Base-by-base conservation (phyloP, 805 yeast genomes). In the Pichia kluyveri region DNA sequence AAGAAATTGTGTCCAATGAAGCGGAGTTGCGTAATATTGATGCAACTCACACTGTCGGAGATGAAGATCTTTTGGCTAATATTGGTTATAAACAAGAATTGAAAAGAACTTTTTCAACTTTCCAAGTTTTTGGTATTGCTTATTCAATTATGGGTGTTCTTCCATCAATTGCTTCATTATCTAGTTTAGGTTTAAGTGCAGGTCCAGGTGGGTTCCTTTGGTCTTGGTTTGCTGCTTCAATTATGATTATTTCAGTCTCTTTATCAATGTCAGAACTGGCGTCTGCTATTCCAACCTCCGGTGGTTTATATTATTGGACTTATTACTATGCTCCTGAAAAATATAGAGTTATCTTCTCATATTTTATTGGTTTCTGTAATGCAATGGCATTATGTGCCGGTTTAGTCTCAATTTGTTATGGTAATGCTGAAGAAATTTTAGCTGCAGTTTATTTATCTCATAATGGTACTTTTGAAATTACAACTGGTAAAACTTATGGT, bases 71-170 rank as follows among this genome's bases (percentile, higher is more conserved):
- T 42, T 63, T 75, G 49, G 74, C 71, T 17, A 78, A 79, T 52
- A 76, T 83, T 47, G 90, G 90, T 9, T 83, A 83, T 61, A 80
- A 80, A 58, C 83, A 81, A 58, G 89, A 83, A 57, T 66, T 83
- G 44, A 70, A 70, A 42, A 74, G 90, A 61, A 72, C 72, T 38
- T 83, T 80, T 57, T 69, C 81, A 3, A 76, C 83, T 1, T 50
- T 79, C 40, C 84, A 80, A 60, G 80, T 81, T 23, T 83, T 83
- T 59, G 86, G 86, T 48, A 77, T 82, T 48, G 84, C 87, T 4
- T 82, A 80, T 58, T 74, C 82, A 18, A 81, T 83, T 59, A 82
- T 83, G 87, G 85, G 87, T 10, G 63, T 83, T 43, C 66, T 82
- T 40, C 86, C 86, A 0, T 75, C 83, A 12, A 77, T 82, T 44